A percentile compares a stretch with the other conserved stretches of the same genome.
These are phyloP conservation scores for Cyberlindnera americana DNA, from an alignment of 805 yeast genomes.

Conservation along the genomic window DNA sequence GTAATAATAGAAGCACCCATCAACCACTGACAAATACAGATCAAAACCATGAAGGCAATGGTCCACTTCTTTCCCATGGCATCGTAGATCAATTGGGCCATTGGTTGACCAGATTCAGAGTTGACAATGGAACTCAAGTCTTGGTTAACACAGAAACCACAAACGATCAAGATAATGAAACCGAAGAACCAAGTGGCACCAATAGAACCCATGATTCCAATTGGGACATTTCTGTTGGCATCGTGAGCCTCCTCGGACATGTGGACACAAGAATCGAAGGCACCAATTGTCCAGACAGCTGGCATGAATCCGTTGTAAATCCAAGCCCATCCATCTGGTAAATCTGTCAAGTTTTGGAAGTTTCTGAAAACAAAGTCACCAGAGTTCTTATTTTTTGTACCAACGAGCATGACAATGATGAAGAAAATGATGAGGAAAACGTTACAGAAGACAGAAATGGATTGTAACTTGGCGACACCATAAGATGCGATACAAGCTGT, in stretches of 20 bases:
- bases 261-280: constrained; percentile 68
- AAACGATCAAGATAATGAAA: constrained; percentile 51
- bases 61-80: constrained; percentile 67
- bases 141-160: constrained; percentile 6
- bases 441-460: constrained; percentile 51
- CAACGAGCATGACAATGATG: constrained; percentile 63
- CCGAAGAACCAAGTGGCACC: constrained; percentile 55
- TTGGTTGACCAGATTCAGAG: constrained; percentile 53
- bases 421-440: constrained; percentile 47
- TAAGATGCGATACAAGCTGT: constrained; percentile 56
- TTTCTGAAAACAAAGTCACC: constrained; percentile 53
- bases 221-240: constrained; percentile 57
- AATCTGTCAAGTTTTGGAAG: constrained; percentile 43
- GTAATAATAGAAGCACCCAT: constrained; percentile 62
- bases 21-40: constrained; percentile 57
- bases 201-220: constrained; percentile 59
- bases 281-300: constrained; percentile 70
- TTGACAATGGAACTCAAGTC: constrained; percentile 11
- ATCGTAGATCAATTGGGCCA: constrained; percentile 63
- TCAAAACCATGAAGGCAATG: constrained; percentile 56
- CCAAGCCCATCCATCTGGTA: constrained; percentile 57
- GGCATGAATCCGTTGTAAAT: constrained; percentile 52
- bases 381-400: constrained; percentile 39
- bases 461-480: constrained; percentile 51
- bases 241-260: constrained; percentile 67